A percentile compares a stretch with the other conserved stretches of the same genome.
phyloP scores from a whole-genome alignment of 352 stramenopile species.

The Thalassiosira hispida region DNA sequence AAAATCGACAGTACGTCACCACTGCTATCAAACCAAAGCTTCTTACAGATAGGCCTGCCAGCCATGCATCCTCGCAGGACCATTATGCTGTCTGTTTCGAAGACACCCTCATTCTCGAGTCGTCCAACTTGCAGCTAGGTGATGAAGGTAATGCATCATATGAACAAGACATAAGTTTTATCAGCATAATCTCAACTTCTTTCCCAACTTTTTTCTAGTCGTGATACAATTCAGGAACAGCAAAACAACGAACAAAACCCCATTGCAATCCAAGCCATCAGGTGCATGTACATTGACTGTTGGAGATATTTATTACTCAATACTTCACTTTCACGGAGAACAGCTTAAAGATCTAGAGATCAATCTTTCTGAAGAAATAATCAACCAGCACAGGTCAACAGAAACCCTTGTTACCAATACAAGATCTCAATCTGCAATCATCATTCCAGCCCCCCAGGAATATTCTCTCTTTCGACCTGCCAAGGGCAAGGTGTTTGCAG shows the following conservation, averaged over 20 bases:
- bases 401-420: neutral
- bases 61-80: conserved; percentile 23
- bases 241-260: conserved; percentile 25
- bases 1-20: conserved; percentile 44
- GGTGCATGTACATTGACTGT: conserved; percentile 51
- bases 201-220: conserved; percentile 16
- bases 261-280: conserved; percentile 21
- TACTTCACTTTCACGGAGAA: conserved; percentile 49
- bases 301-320: conserved; percentile 52
- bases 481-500: conserved; percentile 21
- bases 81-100: conserved; percentile 62
- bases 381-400: conserved; percentile 8
- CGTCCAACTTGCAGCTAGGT: conserved; percentile 57
- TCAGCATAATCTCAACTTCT: neutral
- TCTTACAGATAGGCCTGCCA: conserved; percentile 41
- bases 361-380: conserved; percentile 39
- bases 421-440: conserved; percentile 28
- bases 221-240: conserved; percentile 54
- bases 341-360: conserved; percentile 36
- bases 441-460: conserved; percentile 51
- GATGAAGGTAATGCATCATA: conserved; percentile 46
- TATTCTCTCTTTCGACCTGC: conserved; percentile 52
- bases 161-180: conserved; percentile 3
- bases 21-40: conserved; percentile 51
- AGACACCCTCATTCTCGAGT: conserved; percentile 56